Conservation (phyloP, 768 basidiomycete species). For the Plicaturopsis crispa region DNA sequence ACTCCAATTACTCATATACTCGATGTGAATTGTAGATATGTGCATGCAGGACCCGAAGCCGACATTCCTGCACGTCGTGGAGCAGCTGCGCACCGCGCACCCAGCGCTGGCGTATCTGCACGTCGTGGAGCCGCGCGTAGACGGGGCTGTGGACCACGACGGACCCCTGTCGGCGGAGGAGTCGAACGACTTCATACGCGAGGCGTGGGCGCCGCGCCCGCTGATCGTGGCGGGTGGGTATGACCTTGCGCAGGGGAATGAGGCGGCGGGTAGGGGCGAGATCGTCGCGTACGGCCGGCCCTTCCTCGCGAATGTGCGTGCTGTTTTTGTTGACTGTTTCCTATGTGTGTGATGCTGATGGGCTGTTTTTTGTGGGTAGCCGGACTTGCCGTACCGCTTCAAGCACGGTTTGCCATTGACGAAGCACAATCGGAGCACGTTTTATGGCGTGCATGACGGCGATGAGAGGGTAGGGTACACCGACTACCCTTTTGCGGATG, state of each 20-base stretch:
- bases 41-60: constrained; percentile 24
- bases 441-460: no score
- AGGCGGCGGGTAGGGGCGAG: constrained; percentile 21
- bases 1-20: constrained; percentile 16
- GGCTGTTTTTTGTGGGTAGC: no score
- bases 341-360: no score
- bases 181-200: constrained; percentile 27
- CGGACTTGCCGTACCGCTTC: constrained; percentile 25
- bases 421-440: constrained; percentile 17
- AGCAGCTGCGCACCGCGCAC: constrained; percentile 15
- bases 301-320: constrained; percentile 30
- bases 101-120: constrained; percentile 36
- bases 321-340: no score
- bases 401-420: constrained; percentile 18
- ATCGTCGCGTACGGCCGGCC: constrained; percentile 28
- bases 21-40: constrained; percentile 23
- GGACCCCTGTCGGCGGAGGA: constrained; percentile 2
- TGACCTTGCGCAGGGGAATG: constrained; percentile 21
- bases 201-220: constrained; percentile 25
- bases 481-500: constrained; percentile 22
- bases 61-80: constrained; percentile 25
- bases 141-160: constrained; percentile 2
- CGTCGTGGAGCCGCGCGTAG: constrained; percentile 23
- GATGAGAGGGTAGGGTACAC: no score
- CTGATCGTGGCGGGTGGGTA: constrained; percentile 30